Base-by-base conservation (phyloP, 495 filamentous ascomycete species). In the Trichoderma virens region DNA sequence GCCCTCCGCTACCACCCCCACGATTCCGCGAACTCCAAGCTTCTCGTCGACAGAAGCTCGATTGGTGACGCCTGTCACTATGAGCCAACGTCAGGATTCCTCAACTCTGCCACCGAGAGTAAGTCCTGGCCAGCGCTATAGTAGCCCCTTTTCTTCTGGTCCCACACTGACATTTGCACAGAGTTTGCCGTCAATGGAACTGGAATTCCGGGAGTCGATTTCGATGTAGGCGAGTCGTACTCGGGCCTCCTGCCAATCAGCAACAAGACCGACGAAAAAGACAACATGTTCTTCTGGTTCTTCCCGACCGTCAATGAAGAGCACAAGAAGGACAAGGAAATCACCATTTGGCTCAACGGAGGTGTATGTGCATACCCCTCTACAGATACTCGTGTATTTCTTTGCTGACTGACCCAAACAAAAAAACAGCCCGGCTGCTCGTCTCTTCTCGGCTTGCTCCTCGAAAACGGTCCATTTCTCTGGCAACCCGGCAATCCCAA, bases 201-300 rank as follows among this genome's bases (percentile, higher is more conserved):
- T 3, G 76, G 76, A 3, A 83, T 92, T 63, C 89, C 89, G 0
- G 86, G 90, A 27, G 86, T 92, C 6, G 74, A 85, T 64, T 92
- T 90, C 67, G 85, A 92, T 66, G 84, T 90, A 68, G 89, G 89
- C 47, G 89, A 92, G 70, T 87, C 84, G 0, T 92, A 92, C 69
- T 81, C 89, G 13, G 89, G 89, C 27, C 81, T 88, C 13, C 70
- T 92, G 14, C 81, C 88, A 18, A 90, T 91, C 66, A 75, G 77
- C 16, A 68, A 78, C 62, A 64, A 72, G 25, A 67, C 67, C 2
- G 75, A 85, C 41, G 82, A 61, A 31, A 39, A 6, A 6, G 32
- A 23, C 25, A 27, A 64, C 14, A 35, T 66, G 1, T 66, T 43
- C 61, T 60, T 47, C 34, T 63, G 51, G 65, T 63, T 60, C 65